Percentiles rank a stretch among this genome's conserved stretches.
Evolutionary conservation across 1,284 basidiomycete species (phyloP).

Genomic region (Ustilago trichophora): DNA sequence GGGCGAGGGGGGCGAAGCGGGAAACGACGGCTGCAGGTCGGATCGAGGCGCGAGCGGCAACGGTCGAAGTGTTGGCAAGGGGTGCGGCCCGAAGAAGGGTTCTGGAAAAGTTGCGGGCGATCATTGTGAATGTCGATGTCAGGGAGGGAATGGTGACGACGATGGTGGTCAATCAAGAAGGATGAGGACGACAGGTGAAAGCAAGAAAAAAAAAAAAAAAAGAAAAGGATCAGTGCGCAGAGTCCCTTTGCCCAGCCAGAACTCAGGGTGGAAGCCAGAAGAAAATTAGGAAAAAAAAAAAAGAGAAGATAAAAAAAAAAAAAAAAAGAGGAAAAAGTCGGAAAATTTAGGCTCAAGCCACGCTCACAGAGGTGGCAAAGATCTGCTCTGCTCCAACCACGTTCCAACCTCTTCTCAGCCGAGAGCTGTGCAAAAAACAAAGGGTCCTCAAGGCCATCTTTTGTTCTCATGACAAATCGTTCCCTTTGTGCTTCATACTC

Average conservation of each 20-base stretch:
- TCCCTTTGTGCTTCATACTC: no score
- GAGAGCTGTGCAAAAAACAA: no score
- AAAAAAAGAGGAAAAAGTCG: no score
- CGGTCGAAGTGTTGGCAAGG: slow-evolving; percentile 1
- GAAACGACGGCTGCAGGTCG: neutral
- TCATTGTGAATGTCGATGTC: slow-evolving; percentile 14
- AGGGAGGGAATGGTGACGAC: neutral
- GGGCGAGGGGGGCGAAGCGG: neutral
- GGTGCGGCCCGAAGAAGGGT: slow-evolving; percentile 15
- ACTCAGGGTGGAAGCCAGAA: slow-evolving; percentile 21
- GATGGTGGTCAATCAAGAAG: neutral
- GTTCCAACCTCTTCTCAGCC: no score
- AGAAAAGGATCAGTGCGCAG: slow-evolving; percentile 21
- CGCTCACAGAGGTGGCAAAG: neutral
- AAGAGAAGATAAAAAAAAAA: no score
- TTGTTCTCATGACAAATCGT: no score
- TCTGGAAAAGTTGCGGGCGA: slow-evolving; percentile 19
- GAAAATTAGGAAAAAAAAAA: no score
- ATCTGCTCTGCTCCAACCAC: no score
- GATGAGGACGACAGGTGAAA: neutral
- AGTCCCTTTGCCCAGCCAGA: slow-evolving; percentile 9
- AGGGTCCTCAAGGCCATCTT: no score
- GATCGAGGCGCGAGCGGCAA: slow-evolving; percentile 2
- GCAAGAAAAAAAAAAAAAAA: no score
- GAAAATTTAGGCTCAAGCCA: neutral